Percentiles rank a stretch among this genome's conserved stretches.
Conservation (phyloP, 163 green algal genomes). For the Smithsoniella earleae region DNA sequence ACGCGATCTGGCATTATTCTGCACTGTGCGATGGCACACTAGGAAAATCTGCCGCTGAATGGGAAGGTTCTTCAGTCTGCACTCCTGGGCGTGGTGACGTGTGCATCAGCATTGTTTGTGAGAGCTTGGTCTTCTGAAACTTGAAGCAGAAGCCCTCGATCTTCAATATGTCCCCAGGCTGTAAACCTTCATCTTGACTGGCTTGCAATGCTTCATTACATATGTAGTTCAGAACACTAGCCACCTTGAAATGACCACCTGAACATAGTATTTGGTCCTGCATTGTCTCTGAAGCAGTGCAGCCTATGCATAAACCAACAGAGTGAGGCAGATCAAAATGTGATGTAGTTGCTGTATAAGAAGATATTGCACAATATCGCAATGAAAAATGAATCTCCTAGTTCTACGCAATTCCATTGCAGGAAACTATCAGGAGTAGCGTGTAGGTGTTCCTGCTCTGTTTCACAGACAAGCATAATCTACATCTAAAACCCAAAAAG, state of each 20-base stretch:
- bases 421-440: too few species aligned
- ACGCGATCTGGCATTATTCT: neutral
- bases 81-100: neutral
- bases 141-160: neutral
- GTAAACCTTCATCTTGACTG: neutral
- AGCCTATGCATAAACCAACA: slow-evolving; percentile 5
- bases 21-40: neutral
- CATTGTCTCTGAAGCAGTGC: too few species aligned
- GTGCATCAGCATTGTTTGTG: neutral
- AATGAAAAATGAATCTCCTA: neutral
- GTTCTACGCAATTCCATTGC: neutral
- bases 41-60: neutral
- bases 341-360: neutral
- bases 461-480: neutral
- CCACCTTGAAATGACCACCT: neutral
- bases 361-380: neutral
- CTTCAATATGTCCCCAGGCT: neutral
- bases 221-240: neutral
- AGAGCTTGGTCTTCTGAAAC: neutral
- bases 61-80: neutral
- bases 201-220: neutral
- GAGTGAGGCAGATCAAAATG: neutral
- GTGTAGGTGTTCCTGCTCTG: neutral
- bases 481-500: neutral
- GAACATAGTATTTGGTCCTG: neutral